Base-by-base conservation (phyloP, 73 alveolate species). In the Halteria grandinella region DNA sequence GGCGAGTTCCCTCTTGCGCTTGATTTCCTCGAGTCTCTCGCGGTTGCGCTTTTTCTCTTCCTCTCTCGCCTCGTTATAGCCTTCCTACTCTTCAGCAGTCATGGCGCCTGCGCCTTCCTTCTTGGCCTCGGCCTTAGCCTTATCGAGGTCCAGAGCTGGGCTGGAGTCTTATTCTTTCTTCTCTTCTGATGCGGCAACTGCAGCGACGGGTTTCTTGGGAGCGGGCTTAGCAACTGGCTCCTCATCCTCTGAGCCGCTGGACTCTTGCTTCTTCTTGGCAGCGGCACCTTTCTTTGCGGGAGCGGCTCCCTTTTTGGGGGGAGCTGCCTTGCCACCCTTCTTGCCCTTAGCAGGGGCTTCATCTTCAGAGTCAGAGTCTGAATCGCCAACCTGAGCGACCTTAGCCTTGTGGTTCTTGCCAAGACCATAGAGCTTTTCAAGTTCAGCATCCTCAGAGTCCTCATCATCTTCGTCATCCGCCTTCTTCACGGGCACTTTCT, bases 361-460 rank as follows among this genome's bases (percentile, higher is more conserved):
- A 36, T 58, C 69, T 31, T 58, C 59, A 31, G 17, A 53, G 18
- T 20, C 63, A 3, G 31, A 48, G 15, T 10, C 10, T 11, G 50
- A 39, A 39, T 39, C 50, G 18, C 15, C 50, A 17, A 12, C 60
- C 7, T 48, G 32, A 10, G 10, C 18, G 10, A 12, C 18, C 60
- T 48, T 12, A 10, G 18, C 27, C 47, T 66, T 66, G 32, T 57
- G 43, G 52, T 66, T 66, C 23, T 66, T 45, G 29, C 28, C 47
- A n/a, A 50, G 20, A 2, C 80, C 80, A 66, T 66, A 66, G 1
- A 66, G 53, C 45, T 57, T 66, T 36, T 66, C 80, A 0, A 66
- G 33, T 66, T 66, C 80, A 50, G 43, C 80, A 66, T 66, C 80
- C 18, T 17, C 80, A 66, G 69, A 45, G 28, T 66, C 80, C 52